Evolutionary conservation across 352 stramenopile species (phyloP), one percentile per base, ranked within the genome.

Genomic region (Phytopythium vexans): DNA sequence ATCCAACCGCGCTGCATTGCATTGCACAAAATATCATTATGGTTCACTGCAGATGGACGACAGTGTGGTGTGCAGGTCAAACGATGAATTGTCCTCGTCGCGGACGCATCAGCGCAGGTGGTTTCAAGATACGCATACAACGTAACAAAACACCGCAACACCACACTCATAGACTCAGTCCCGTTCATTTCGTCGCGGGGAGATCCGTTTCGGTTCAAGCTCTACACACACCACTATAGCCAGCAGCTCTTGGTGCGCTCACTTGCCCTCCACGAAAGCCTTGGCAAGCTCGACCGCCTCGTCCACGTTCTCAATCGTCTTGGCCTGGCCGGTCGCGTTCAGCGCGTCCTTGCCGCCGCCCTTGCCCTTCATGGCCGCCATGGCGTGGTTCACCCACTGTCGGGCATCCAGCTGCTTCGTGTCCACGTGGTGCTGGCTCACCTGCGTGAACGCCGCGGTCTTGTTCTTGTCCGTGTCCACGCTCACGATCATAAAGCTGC

Each of bases 401-500:
- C 96, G 88, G 12, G 96, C 96, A 57, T 97, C 89, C 55, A 92
- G 74, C 59, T 72, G 68, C 62, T 86, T 86, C 10, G 60, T 55
- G 14, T 66, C 87, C 35, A 77, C 81, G 63, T 82, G 80, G 52
- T 83, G 87, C 68, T 74, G 82, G 78, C 68, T 98, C 80, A 86
- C 91, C 51, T 95, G 88, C 63, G 96, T 98, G 56, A 96, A 97
- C 41, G 93, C 77, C 11, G 97, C 73, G 42, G 79, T 94, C 79
- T 98, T 98, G 65, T 96, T 93, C 52, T 93, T 78, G 47, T 96
- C 89, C 51, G 78, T 66, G 58, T 97, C 82, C 6, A 96, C 77
- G 51, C 94, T 96, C 62, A 98, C 90, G 62, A 98, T 96, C 56
- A 96, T 88, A 53, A 98, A 91, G 57, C 89, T 90, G 14, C 91